A percentile compares a stretch with the other conserved stretches of the same genome.
These are phyloP conservation scores for Talinum fruticosum DNA, from an alignment of 148 eudicot genomes.

Conservation along the genomic window DNA sequence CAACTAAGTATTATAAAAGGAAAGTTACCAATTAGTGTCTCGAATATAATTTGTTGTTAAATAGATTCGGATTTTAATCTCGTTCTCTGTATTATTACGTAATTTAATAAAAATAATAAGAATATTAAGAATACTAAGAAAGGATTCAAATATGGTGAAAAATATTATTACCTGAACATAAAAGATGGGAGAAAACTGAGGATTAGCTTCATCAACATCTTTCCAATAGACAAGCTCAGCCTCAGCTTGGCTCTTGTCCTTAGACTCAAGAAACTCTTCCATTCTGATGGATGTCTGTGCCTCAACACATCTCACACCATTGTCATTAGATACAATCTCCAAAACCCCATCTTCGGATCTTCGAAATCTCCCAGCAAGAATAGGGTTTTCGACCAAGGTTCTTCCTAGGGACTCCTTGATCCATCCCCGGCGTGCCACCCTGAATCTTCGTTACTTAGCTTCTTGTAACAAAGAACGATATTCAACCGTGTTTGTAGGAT, in stretches of 20 bases:
- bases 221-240: conserved; percentile 49
- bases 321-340: conserved; percentile 44
- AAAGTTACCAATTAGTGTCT: too few species aligned
- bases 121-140: background rate
- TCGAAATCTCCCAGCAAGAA: conserved; percentile 45
- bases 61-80: too few species aligned
- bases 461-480: conserved; percentile 34
- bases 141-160: too few species aligned
- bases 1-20: too few species aligned
- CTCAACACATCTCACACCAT: conserved; percentile 48
- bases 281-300: conserved; percentile 20
- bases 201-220: conserved; percentile 35
- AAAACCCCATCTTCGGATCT: conserved; percentile 14
- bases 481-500: conserved; percentile 24
- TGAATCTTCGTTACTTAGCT: conserved; percentile 24
- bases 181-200: conserved; percentile 41
- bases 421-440: conserved; percentile 44
- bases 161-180: conserved; percentile 48
- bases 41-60: too few species aligned
- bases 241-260: conserved; percentile 31
- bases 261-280: conserved; percentile 36
- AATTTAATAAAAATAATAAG: too few species aligned
- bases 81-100: too few species aligned
- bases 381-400: conserved; percentile 37
- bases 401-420: conserved; percentile 38